These are phyloP conservation scores for Xylariomycetidae sp. DNA, from an alignment of 2,329 filamentous ascomycete genomes.

Conservation along the genomic window DNA sequence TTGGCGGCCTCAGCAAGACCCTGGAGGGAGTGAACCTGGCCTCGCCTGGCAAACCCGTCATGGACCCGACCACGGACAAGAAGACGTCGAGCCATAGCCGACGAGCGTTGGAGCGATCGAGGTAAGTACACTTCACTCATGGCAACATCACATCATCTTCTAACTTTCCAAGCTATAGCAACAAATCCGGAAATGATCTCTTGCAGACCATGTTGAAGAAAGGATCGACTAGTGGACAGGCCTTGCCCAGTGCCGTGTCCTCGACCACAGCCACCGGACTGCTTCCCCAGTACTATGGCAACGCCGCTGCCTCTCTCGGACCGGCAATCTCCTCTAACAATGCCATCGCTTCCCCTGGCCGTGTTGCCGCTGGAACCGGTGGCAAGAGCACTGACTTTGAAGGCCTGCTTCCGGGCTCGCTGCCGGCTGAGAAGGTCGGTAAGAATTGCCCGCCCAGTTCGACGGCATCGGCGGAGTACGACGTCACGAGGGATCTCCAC, in stretches of 20 bases:
- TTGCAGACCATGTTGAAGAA: conserved; percentile 47
- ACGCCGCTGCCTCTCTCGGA: conserved; percentile 45
- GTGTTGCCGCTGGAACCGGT: conserved; percentile 17
- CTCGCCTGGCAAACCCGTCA: no score
- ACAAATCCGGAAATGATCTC: conserved; percentile 37
- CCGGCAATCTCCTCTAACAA: conserved; percentile 38
- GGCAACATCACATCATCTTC: neutral
- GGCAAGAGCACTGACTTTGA: conserved; percentile 21
- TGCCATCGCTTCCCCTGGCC: conserved; percentile 26
- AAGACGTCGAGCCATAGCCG: conserved; percentile 15
- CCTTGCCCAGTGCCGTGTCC: conserved; percentile 42
- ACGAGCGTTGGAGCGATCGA: conserved; percentile 23
- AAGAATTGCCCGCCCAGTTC: conserved; percentile 39
- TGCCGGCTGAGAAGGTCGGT: conserved; percentile 32
- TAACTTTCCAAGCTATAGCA: conserved; percentile 22
- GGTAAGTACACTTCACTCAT: conserved; percentile 15
- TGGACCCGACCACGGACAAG: conserved; percentile 6
- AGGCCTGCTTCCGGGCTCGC: conserved; percentile 10
- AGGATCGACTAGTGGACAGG: conserved; percentile 41
- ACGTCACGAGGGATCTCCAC: conserved; percentile 23
- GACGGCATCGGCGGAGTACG: conserved; percentile 25
- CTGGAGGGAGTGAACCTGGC: no score
- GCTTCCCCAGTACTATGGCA: conserved; percentile 45
- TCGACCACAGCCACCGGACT: conserved; percentile 49
- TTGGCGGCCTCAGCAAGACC: conserved; percentile 8